Percentiles rank a stretch among this genome's conserved stretches.
Evolutionary conservation across 257 asterid genomes (phyloP).

Genomic region (Avicennia marina): DNA sequence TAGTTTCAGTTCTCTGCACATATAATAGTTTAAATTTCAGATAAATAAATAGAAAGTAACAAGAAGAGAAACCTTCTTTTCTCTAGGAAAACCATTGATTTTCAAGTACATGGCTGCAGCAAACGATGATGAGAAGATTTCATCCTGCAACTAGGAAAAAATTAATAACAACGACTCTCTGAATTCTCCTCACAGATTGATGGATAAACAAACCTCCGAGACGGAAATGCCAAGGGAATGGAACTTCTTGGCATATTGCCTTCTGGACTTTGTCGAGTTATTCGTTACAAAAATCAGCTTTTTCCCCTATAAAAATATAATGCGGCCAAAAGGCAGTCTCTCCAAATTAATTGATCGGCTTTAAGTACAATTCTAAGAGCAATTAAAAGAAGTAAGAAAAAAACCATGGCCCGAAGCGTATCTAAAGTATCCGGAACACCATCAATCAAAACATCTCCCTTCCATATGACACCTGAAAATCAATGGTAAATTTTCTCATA

Average conservation of each 20-base stretch:
- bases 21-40: constrained; percentile 1
- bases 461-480: constrained; percentile 85
- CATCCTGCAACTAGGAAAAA: constrained; percentile 53
- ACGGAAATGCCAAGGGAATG: constrained; percentile 75
- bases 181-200: neutral
- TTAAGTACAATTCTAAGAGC: neutral
- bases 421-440: constrained; percentile 75
- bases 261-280: constrained; percentile 85
- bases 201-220: constrained; percentile 49
- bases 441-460: constrained; percentile 75
- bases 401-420: constrained; percentile 73
- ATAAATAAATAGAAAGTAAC: neutral
- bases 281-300: constrained; percentile 90
- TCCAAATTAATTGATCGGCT: neutral
- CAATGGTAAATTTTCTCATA: neutral
- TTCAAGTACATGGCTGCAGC: constrained; percentile 97
- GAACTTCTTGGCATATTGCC: constrained; percentile 68
- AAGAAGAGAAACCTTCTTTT: constrained; percentile 60
- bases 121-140: constrained; percentile 86
- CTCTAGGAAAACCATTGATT: constrained; percentile 59
- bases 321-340: neutral
- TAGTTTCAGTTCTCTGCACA: neutral
- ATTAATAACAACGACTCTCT: constrained; percentile 2
- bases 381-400: neutral
- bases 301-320: constrained; percentile 52